Base-by-base conservation (phyloP, 2,329 filamentous ascomycete genomes). In the Colletotrichum cuscutae region DNA sequence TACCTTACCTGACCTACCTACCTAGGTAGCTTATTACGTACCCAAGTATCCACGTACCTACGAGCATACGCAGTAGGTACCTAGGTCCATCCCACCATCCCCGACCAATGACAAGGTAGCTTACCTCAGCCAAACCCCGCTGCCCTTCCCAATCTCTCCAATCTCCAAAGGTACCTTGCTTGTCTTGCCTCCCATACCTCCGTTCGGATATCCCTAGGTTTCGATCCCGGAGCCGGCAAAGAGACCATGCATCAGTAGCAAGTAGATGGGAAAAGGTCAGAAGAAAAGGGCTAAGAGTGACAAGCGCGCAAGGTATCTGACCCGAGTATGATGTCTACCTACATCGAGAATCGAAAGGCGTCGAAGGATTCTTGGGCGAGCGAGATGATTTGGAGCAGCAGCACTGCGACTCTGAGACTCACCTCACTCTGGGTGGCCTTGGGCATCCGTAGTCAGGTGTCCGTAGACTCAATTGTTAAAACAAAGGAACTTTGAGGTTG, bases 401-500 rank as follows among this genome's bases (percentile, higher is more conserved):
- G 65, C 37, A 52, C 12, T n/a, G 12, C 24, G 28, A 61, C 56
- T 42, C 37, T 42, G 37, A 42, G 37, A 37, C 28, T 19, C 58
- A 46, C 32, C 58, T n/a, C 19, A 61, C 8, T 24, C 58, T 37
- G 24, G 59, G 30, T 46, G 32, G 59, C 26, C 15, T 26, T 5
- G 26, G 9, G 54, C 37, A 42, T 42, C 6, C 26, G 54, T 4
- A 49, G 46, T 32, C 15, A 8, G 19, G 37, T 32, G 11, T 62
- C 28, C 15, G 28, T 24, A 11, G 13, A 13, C n/a, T 15, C 28
- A 22, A 12, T 11, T n/a, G 22, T 24, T 24, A n/a, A 67, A 37
- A n/a, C n/a, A 60, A 15, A 22, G 58, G 53, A 37, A 61, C 57
- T 64, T 72, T 56, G 70, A 53, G 46, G 60, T 69, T 72, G 70